These are phyloP conservation scores for Hemileccinum rubropunctum DNA, from an alignment of 768 basidiomycete species.

Conservation along the genomic window DNA sequence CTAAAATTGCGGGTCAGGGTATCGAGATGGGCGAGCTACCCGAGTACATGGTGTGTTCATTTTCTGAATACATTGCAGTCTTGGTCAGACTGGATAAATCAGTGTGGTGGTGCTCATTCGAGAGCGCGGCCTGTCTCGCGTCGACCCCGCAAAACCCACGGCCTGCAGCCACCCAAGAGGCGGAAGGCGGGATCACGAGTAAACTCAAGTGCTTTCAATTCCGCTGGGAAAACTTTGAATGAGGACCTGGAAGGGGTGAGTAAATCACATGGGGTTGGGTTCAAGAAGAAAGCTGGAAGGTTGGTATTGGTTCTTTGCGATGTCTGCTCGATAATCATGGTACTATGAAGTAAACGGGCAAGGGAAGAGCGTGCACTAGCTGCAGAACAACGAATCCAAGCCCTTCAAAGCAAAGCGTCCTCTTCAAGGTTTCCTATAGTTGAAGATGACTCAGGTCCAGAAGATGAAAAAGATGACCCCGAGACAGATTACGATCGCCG, in stretches of 20 bases:
- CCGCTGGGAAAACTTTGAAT: slow-evolving; percentile 53
- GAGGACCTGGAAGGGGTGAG: slow-evolving; percentile 35
- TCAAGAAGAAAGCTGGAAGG: slow-evolving; percentile 72
- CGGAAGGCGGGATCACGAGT: slow-evolving; percentile 74
- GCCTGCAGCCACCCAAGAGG: slow-evolving; percentile 60
- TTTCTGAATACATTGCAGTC: not conserved
- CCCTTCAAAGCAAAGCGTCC: slow-evolving; percentile 36
- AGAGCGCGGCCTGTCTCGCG: slow-evolving; percentile 53
- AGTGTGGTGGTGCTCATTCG: slow-evolving; percentile 82
- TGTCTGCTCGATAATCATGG: not conserved
- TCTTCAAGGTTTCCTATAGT: slow-evolving; percentile 8
- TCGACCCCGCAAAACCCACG: slow-evolving; percentile 49
- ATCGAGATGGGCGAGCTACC: slow-evolving; percentile 60
- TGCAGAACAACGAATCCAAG: slow-evolving; percentile 58
- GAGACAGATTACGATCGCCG: slow-evolving; percentile 52
- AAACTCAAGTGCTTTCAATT: slow-evolving; percentile 55
- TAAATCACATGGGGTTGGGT: slow-evolving; percentile 54
- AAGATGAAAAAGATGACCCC: slow-evolving; percentile 40
- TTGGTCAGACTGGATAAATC: not conserved
- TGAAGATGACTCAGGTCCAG: slow-evolving; percentile 32
- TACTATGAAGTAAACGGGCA: slow-evolving; percentile 61
- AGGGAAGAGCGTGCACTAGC: slow-evolving; percentile 76
- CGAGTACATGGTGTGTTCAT: slow-evolving; percentile 62
- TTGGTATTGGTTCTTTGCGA: slow-evolving; percentile 23
- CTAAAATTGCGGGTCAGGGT: slow-evolving; percentile 48